Base-by-base conservation (phyloP, 2,329 filamentous ascomycete genomes). In the Juglanconis juglandina region DNA sequence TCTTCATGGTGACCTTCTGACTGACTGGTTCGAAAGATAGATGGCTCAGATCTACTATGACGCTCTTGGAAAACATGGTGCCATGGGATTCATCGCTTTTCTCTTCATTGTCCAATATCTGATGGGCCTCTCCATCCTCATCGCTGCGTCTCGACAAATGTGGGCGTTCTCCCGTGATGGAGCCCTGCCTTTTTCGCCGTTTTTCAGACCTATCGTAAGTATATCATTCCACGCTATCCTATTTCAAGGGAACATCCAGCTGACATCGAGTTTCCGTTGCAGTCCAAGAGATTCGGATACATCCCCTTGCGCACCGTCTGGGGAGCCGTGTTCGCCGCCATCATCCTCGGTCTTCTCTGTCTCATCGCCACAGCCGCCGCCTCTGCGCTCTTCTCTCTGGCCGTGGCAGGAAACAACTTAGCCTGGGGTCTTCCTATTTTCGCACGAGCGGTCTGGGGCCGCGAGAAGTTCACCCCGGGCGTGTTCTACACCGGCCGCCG, bases 101-200 rank as follows among this genome's bases (percentile, higher is more conserved):
- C 71, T 87, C 24, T 83, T 86, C 67, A 79, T 85, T 53, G 82
- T 85, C 3, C 85, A 87, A 67, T 87, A 85, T 68, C 74, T 87
- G 30, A 87, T 87, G 79, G 83, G 84, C 1, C 71, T 86, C 1
- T 83, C 79, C 35, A 80, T 85, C 57, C 71, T 84, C 3, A 80
- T 86, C 3, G 85, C 85, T 1, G 81, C 81, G 4, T 85, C 81
- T 5, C 78, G 85, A 5, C 85, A 87, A 70, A 78, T 77, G 35
- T 88, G 85, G 85, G 85, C 85, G 0, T 87, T 87, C 68, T 83
- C 82, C 8, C 79, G 85, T 32, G 85, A 87, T 66, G 83, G 83
- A 2, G 85, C 84, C 1, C 75, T 87, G 1, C 85, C 85, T 0
- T 86, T 87, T 68, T 84, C 81, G 2, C 69, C 63, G 5, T 85